Evolutionary conservation across 1,139 yeast genomes (phyloP).

Genomic region (Cylindricascospora bacillispora): DNA sequence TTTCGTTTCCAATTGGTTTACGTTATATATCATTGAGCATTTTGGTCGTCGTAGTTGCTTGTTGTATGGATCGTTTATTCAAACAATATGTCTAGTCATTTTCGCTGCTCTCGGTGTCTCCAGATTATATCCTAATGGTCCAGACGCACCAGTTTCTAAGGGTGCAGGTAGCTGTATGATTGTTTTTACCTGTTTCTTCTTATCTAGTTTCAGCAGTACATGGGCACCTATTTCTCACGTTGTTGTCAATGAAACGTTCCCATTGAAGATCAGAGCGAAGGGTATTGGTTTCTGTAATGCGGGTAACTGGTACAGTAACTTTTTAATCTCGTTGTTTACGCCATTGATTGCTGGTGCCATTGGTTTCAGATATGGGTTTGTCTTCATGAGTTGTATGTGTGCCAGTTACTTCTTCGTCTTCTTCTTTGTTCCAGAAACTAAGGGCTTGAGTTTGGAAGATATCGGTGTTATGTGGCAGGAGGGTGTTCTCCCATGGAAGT

Average conservation of each 20-base stretch:
- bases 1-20: constrained; percentile 56
- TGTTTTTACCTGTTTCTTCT: constrained; percentile 4
- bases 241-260: constrained; percentile 59
- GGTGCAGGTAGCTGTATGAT: constrained; percentile 8
- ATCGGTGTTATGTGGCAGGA: constrained; percentile 43
- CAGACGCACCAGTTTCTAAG: constrained; percentile 34
- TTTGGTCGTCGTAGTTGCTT: constrained; percentile 56
- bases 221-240: constrained; percentile 75
- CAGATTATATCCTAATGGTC: constrained; percentile 40
- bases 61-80: constrained; percentile 45
- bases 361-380: constrained; percentile 42
- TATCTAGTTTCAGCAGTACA: constrained; percentile 3
- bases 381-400: constrained; percentile 52
- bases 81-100: constrained; percentile 48
- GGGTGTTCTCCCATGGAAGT: constrained; percentile 32
- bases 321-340: constrained; percentile 53
- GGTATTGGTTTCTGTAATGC: constrained; percentile 62
- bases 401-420: constrained; percentile 33
- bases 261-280: constrained; percentile 60
- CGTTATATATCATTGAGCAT: constrained; percentile 49
- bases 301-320: constrained; percentile 64
- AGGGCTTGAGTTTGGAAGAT: constrained; percentile 55
- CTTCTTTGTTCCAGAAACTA: constrained; percentile 54
- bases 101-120: constrained; percentile 55
- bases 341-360: constrained; percentile 13